Evolutionary conservation across 2,329 filamentous ascomycete species (phyloP), one percentile per base, ranked within the genome.

Genomic region (Diplodia seriata): DNA sequence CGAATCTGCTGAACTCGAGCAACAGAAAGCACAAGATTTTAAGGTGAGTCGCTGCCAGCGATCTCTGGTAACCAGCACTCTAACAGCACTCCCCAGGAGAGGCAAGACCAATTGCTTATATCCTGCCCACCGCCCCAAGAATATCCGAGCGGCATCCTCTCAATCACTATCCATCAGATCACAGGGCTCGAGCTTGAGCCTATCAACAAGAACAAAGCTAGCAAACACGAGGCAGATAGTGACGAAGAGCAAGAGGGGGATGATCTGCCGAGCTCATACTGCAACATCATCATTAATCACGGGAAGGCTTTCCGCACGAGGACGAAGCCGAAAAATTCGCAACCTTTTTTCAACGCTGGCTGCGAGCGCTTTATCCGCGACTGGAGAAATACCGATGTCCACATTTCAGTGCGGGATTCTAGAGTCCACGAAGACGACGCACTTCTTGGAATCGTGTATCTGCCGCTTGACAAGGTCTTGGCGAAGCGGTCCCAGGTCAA

Each of bases 271-370:
- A 90, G 89, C 57, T 84, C 88, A 31, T 93, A 92, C 75, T 91
- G 89, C 75, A 91, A 85, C 38, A 86, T 93, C 71, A 90, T 92
- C 53, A 78, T 93, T 71, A 92, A 93, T 74, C 90, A 93, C 74
- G 85, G 85, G 71, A 92, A 86, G 68, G 79, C 86, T 14, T 93
- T 89, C 79, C 88, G 85, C 72, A 91, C 90, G 1, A 82, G 91
- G 18, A 91, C 90, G 0, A 93, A 93, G 77, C 90, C 91, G 0
- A 91, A 92, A 79, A 92, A 92, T 70, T 85, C 88, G 0, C 92
- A 91, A 72, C 91, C 91, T 0, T 93, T 92, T 77, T 93, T 91
- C 82, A 93, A 93, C 71, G 90, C 91, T 2, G 89, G 89, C 6
- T 91, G 87, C 1, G 91, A 93, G 75, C 85, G 89, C 5, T 91